Conservation (phyloP, 2,329 filamentous ascomycete genomes). For the Rutstroemia sp. region DNA sequence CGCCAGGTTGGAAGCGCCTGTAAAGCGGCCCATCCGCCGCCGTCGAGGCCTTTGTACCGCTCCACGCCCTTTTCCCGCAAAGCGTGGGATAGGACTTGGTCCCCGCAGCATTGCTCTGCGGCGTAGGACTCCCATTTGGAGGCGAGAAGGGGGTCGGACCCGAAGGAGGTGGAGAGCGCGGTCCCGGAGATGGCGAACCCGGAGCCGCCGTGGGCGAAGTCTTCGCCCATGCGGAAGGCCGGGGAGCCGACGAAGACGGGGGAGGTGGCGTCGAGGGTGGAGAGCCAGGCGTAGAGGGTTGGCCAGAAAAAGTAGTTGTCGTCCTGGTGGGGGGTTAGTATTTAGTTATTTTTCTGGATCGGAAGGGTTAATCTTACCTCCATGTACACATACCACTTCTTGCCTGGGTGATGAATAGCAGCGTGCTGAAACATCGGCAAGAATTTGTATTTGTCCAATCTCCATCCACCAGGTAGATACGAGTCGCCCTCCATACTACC, state of each 20-base stretch:
- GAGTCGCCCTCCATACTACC: constrained; percentile 13
- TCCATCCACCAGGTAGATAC: constrained; percentile 35
- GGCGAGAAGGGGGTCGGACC: constrained; percentile 5
- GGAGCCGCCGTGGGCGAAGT: constrained; percentile 50
- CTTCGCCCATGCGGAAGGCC: constrained; percentile 34
- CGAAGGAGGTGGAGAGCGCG: constrained; percentile 34
- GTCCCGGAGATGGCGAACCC: constrained; percentile 46
- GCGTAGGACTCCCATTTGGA: constrained; percentile 6
- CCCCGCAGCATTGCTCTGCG: constrained; percentile 11
- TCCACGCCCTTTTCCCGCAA: constrained; percentile 8
- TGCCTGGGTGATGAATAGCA: constrained; percentile 41
- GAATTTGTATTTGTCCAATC: constrained; percentile 56
- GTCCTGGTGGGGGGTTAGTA: constrained; percentile 24
- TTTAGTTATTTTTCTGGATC: not conserved
- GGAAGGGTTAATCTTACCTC: constrained; percentile 28
- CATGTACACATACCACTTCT: constrained; percentile 53
- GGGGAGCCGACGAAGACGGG: constrained; percentile 41
- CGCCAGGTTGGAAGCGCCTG: constrained; percentile 9
- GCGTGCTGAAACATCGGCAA: constrained; percentile 51
- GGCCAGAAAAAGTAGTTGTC: constrained; percentile 51
- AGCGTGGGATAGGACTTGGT: constrained; percentile 12
- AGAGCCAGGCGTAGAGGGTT: constrained; percentile 43
- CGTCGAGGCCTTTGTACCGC: constrained; percentile 7
- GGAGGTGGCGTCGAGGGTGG: constrained; percentile 35
- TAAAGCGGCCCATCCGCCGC: constrained; percentile 10